Evolutionary conservation across 1,139 yeast genomes (phyloP), one percentile per base, ranked within the genome.

Genomic region (Saccharomyces hybrid): DNA sequence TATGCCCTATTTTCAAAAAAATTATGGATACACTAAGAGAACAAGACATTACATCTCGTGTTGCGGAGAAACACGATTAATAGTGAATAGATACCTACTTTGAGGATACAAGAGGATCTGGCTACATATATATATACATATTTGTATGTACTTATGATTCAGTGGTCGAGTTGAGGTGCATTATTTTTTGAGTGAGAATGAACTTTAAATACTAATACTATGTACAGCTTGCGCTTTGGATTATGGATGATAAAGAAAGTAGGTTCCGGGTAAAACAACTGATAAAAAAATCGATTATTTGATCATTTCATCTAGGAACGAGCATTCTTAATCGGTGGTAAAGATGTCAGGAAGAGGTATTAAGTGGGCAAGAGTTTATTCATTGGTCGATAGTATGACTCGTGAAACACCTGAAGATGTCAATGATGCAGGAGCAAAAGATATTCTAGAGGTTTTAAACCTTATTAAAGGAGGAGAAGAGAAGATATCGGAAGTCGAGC

Each of bases 381-480:
- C 38, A 6, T 32, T 16, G 13, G 20, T 34, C 13, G 9, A 14
- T 14, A 34, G 1, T 34, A 34, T 34, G 42, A 34, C 42, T 34
- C 42, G 42, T 34, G 42, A 34, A 1, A 34, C 23, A 5, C 42
- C 42, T 7, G 20, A 34, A 34, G 42, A 34, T 34, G 42, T 46
- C 27, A 32, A 25, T 3, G n/a, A 8, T 47, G 28, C 32, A 20
- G 53, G 49, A n/a, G 51, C 59, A 4, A 53, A 51, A 20, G 55
- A 58, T 23, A 55, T 63, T 31, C 50, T 56, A 27, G 62, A 60
- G 16, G 61, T 61, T 14, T 59, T 61, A 28, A 72, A 75, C 61
- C 74, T 78, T 60, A 68, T 83, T 49, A 75, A 75, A 52, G 82
- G 81, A 53, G 87, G 85, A 1, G 87, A 83, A 62, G 66, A 70